A percentile compares a stretch with the other conserved stretches of the same genome.
These are phyloP conservation scores for Solanum pimpinellifolium DNA, from an alignment of 257 asterid species.

Conservation along the genomic window DNA sequence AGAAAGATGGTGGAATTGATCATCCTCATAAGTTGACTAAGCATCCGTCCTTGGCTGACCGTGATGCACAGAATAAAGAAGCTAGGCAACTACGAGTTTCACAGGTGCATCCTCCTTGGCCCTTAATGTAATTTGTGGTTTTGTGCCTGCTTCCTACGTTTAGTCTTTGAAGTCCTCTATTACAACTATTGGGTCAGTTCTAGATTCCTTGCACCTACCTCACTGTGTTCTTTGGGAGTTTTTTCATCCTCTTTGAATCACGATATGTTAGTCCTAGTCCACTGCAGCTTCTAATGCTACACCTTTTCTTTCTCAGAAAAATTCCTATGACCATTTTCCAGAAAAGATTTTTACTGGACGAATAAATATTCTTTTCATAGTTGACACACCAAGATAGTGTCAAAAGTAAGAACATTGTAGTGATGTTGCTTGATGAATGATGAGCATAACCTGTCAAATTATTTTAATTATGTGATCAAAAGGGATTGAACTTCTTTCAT, in stretches of 20 bases:
- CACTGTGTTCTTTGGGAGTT: background rate
- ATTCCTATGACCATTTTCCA: background rate
- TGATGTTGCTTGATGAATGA: background rate
- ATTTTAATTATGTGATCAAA: background rate
- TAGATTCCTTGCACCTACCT: background rate
- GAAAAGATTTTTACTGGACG: background rate
- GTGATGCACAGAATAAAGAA: conserved; percentile 87
- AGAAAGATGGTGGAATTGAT: conserved; percentile 66
- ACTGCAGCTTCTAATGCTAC: background rate
- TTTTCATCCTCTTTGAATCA: background rate
- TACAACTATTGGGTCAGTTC: background rate
- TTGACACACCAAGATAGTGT: background rate
- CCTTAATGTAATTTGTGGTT: background rate
- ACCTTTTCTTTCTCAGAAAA: background rate
- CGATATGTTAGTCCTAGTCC: background rate
- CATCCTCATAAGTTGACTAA: conserved; percentile 88
- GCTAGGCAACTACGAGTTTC: conserved; percentile 79
- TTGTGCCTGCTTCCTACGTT: background rate
- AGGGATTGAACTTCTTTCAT: background rate
- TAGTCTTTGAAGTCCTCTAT: background rate
- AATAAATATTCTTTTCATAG: background rate
- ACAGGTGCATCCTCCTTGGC: conserved; percentile 43
- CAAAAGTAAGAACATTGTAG: background rate
- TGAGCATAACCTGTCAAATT: background rate
- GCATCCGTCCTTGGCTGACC: conserved; percentile 66